Base-by-base conservation (phyloP, 768 basidiomycete genomes). In the Russula foetens region DNA sequence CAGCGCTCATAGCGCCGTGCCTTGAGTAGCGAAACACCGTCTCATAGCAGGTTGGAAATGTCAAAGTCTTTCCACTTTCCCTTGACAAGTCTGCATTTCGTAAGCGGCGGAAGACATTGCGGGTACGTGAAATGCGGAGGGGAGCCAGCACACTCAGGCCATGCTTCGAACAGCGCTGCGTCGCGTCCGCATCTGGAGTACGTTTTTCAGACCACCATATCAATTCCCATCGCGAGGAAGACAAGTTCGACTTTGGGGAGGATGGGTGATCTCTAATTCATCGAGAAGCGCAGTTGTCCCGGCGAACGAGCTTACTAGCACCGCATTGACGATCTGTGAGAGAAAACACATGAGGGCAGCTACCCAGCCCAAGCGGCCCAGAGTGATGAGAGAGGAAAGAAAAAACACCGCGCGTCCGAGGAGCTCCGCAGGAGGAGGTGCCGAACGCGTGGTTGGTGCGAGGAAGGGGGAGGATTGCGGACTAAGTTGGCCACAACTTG, bases 401-500 rank as follows among this genome's bases (percentile, higher is more conserved):
- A n/a, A n/a, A n/a, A 26, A 12, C 14, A 93, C 90, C 15, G 86
- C 82, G 55, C 75, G 75, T 29, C 77, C 74, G 48, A 96, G 74
- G 44, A 94, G 76, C 67, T 88, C 88, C n/a, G 80, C 79, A 2
- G 91, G 84, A 3, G 87, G 80, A 15, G 86, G 84, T 7, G 91
- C 85, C 23, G 79, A 75, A 28, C 79, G 81, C 4, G 86, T 84
- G 67, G 83, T 78, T n/a, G 84, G 88, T 26, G 82, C 73, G 66
- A 96, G 80, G 74, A 94, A 87, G 17, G 93, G 92, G 47, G 89
- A 90, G 71, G 94, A 70, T 94, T 93, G 78, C 83, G 81, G 79
- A 92, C 90, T 89, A 95, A 77, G 80, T 92, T 91, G 68, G 78
- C 81, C 73, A 81, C 81, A 81, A 94, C 93, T n/a, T 94, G 76